Base-by-base conservation (phyloP, 257 asterid genomes). In the Linaria vulgaris region DNA sequence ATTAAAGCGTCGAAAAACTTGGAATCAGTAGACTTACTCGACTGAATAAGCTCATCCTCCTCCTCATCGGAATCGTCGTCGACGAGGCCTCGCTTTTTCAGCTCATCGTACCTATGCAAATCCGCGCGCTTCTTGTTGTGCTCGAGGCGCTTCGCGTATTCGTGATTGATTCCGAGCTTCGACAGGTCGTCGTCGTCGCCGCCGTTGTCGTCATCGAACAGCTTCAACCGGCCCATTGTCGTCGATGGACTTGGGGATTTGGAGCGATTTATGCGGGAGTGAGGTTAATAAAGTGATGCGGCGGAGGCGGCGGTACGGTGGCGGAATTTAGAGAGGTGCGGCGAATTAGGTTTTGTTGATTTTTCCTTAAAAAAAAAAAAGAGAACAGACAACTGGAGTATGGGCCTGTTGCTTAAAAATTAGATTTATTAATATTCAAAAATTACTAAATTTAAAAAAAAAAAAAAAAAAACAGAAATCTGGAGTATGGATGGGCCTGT, bases 91-190 rank as follows among this genome's bases (percentile, higher is more conserved):
- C 79, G 84, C 90, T 79, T 88, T 56, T 83, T 80, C 22, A 83
- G 78, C 77, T 78, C 94, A 24, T 87, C 82, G 50, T 74, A 74
- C 50, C 75, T 75, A 52, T 84, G 92, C 74, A 88, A 68, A n/a
- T 83, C 96, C 68, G 86, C 98, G 7, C 98, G 88, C 79, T 77
- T 71, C 78, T 88, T 91, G 68, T 88, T 88, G 82, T 88, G 77
- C 64, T 87, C 91, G 56, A 70, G 82, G 20, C 96, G 84, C 17
- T 82, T 82, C 41, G 88, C 97, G n/a, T 70, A 92, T 22, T 87
- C 91, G 4, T 67, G 65, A 58, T 92, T 64, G 63, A 92, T 80
- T 62, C 87, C 78, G 9, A 91, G 79, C 74, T 85, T 79, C 67
- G 86, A 78, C 0, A 37, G 0, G 25, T 77, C 85, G 1, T 76